Evolutionary conservation across 768 basidiomycete genomes (phyloP), one percentile per base, ranked within the genome.

Genomic region (Collybiopsis confluens): DNA sequence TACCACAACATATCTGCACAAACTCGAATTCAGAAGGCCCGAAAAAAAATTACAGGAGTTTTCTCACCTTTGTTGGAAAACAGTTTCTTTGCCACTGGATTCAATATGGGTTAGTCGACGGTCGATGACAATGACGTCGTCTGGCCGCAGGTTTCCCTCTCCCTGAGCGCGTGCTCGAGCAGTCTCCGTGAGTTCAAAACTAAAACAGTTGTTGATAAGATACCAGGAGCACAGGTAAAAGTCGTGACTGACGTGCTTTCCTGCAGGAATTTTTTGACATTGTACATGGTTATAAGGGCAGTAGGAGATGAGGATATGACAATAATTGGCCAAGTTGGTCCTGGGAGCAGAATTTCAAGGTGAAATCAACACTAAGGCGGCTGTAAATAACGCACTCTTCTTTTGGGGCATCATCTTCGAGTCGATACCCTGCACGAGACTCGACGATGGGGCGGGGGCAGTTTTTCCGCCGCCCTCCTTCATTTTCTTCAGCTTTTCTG

Each of bases 241-340:
- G 27, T 28, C 23, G 27, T 9, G 2, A 68, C 84, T 55, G 68
- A 92, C 87, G 80, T 72, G 0, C 92, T 82, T 63, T 98, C 92
- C 72, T 98, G 92, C 15, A 99, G 71, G 71, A 98, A 97, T 28
- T 81, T 82, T 67, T 90, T 91, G 53, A 98, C 92, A 63, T 99
- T 99, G 80, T 94, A 86, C 92, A 99, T 97, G 5, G 93, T 97
- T 65, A 99, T 86, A 52, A 99, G 81, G 2, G 93, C 86, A 1
- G 96, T 98, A 0, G 94, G 94, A 15, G 89, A 94, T 0, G 94
- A 96, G 0, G 95, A 96, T 40, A 99, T 94, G 74, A 98, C 89
- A 68, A 98, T 97, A 64, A 99, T 98, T 0, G 96, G 96, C 69
- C 88, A 88, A 62, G 80, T 83, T 63, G 83, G 84, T 58, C 81